These are phyloP conservation scores for Punica granatum DNA, from an alignment of 345 rosid genomes.

Conservation along the genomic window DNA sequence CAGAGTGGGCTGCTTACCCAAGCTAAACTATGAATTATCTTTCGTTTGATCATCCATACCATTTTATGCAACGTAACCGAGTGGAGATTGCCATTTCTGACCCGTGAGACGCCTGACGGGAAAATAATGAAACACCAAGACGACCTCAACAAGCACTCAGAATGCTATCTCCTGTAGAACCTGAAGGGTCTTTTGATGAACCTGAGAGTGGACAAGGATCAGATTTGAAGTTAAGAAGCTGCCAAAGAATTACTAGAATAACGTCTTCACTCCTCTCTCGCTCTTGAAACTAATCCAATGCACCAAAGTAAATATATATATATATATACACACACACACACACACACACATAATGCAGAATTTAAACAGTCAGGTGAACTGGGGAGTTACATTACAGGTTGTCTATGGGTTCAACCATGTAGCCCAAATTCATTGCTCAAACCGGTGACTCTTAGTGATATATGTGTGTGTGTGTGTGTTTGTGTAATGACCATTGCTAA, in stretches of 20 bases:
- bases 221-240: background rate
- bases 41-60: background rate
- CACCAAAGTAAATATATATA: background rate
- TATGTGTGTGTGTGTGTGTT: too few species aligned
- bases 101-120: background rate
- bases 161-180: constrained; percentile 85
- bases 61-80: background rate
- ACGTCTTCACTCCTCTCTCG: background rate
- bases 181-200: constrained; percentile 80
- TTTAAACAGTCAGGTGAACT: too few species aligned
- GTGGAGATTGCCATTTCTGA: too few species aligned
- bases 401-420: background rate
- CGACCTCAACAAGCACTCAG: constrained; percentile 20
- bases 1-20: background rate
- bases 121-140: constrained; percentile 1
- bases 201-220: constrained; percentile 25
- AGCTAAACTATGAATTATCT: background rate
- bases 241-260: background rate
- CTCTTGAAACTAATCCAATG: background rate
- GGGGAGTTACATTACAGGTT: too few species aligned
- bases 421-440: background rate
- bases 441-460: background rate
- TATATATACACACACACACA: too few species aligned
- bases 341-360: background rate
- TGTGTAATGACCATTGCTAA: too few species aligned